A percentile compares a stretch with the other conserved stretches of the same genome.
phyloP scores from a whole-genome alignment of 306 rosid genomes.

The Prunus mongolica region DNA sequence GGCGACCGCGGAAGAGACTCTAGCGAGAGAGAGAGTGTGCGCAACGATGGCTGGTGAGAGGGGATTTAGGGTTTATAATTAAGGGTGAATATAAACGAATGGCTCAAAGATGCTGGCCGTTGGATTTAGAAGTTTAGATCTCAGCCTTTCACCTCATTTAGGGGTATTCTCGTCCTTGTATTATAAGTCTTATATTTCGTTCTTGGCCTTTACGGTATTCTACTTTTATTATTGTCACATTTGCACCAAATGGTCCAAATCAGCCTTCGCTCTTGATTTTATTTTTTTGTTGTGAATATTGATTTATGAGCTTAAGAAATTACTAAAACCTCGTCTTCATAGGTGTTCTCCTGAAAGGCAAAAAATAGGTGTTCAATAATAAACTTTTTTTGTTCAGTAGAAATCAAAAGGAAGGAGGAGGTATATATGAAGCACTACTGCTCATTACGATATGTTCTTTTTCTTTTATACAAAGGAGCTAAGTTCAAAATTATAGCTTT shows the following conservation, averaged over 20 bases:
- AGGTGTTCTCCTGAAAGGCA: too few relatives aligned
- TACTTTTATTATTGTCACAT: not conserved
- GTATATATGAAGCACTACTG: too few relatives aligned
- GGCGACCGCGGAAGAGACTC: not conserved
- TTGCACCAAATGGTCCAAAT: not conserved
- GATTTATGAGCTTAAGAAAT: too few relatives aligned
- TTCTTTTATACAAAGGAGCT: too few relatives aligned
- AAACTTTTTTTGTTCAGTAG: too few relatives aligned
- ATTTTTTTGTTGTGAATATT: too few relatives aligned
- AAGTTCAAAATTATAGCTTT: too few relatives aligned
- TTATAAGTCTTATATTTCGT: not conserved
- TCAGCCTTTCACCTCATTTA: not conserved
- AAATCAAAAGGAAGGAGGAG: too few relatives aligned
- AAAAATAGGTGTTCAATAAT: too few relatives aligned
- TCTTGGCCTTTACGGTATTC: not conserved
- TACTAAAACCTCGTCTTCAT: too few relatives aligned
- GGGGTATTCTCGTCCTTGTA: not conserved
- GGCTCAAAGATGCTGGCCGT: not conserved
- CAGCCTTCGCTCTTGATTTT: too few relatives aligned
- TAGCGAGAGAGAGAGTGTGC: not conserved
- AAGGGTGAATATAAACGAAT: not conserved
- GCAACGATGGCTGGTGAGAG: not conserved
- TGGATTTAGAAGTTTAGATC: not conserved
- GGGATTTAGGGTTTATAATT: slow-evolving; percentile 2
- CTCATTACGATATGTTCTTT: too few relatives aligned